Evolutionary conservation across 2,329 filamentous ascomycete genomes (phyloP).

Genomic region (Meredithiella fracta): DNA sequence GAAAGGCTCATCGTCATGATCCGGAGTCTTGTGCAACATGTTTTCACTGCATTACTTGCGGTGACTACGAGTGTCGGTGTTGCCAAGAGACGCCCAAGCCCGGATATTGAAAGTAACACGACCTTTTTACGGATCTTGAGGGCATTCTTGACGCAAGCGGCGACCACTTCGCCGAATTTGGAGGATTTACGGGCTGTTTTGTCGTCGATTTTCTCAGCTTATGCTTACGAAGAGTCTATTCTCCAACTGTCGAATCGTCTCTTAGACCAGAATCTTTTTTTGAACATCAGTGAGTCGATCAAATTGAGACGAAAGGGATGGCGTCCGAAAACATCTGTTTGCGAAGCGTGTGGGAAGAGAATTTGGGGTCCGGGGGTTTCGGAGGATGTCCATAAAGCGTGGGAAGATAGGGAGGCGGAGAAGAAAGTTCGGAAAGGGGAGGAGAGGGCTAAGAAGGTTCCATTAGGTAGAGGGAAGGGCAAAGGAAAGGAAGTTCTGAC

Average conservation of each 20-base stretch:
- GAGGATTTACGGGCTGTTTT: constrained; percentile 75
- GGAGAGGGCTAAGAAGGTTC: constrained; percentile 23
- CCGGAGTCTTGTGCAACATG: constrained; percentile 69
- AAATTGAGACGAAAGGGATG: constrained; percentile 69
- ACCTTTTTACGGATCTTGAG: constrained; percentile 81
- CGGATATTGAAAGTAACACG: constrained; percentile 34
- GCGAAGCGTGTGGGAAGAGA: constrained; percentile 67
- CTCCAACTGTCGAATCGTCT: constrained; percentile 71
- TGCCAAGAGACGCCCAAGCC: background rate
- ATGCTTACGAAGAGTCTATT: constrained; percentile 86
- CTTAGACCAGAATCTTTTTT: constrained; percentile 76
- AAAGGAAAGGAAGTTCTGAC: constrained; percentile 30
- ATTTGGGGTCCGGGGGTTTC: constrained; percentile 83
- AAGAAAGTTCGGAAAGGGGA: constrained; percentile 31
- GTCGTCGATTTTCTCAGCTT: constrained; percentile 80
- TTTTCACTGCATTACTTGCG: constrained; percentile 72
- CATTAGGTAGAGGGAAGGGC: constrained; percentile 33
- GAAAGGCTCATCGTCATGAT: constrained; percentile 50
- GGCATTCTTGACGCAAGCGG: constrained; percentile 71
- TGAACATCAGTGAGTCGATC: constrained; percentile 60
- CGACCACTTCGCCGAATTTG: constrained; percentile 66
- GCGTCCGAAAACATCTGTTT: constrained; percentile 72
- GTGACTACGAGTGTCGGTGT: constrained; percentile 34
- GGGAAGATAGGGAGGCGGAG: constrained; percentile 46
- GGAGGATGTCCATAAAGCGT: constrained; percentile 60